Percentiles rank a stretch among this genome's conserved stretches.
phyloP scores from a whole-genome alignment of 495 filamentous ascomycete genomes.

The Tetracladium marchalianum region DNA sequence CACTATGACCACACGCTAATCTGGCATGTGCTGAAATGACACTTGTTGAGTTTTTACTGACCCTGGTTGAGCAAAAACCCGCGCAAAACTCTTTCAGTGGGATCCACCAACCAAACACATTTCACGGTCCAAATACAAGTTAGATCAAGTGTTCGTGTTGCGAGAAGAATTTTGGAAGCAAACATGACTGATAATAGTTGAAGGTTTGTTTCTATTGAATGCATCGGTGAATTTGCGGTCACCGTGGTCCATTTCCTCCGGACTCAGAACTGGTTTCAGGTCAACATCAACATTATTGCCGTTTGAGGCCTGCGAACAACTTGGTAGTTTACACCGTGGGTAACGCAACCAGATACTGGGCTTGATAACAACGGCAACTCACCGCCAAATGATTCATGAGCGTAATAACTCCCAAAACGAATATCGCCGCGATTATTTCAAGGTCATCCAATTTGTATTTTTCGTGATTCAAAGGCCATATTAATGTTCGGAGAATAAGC shows the following conservation, averaged over 20 bases:
- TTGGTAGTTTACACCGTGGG: background rate
- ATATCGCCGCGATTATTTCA: slow-evolving; percentile 2
- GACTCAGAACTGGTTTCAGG: background rate
- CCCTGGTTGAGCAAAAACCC: too few species aligned
- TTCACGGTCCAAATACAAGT: slow-evolving; percentile 13
- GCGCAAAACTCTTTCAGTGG: too few species aligned
- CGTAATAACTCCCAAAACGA: slow-evolving; percentile 3
- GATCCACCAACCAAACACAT: slow-evolving; percentile 8
- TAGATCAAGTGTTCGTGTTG: slow-evolving; percentile 3
- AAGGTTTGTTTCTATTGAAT: background rate
- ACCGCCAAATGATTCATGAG: slow-evolving; percentile 2
- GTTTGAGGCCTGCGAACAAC: slow-evolving; percentile 4
- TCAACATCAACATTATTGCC: slow-evolving; percentile 2
- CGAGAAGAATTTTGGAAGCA: slow-evolving; percentile 1
- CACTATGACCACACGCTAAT: too few species aligned
- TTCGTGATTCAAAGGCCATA: slow-evolving; percentile 10
- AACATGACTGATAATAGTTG: background rate
- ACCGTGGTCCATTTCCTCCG: slow-evolving; percentile 1
- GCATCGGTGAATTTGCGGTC: background rate
- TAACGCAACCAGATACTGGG: background rate
- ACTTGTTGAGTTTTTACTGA: too few species aligned
- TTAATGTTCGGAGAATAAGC: slow-evolving; percentile 5
- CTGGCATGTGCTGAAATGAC: too few species aligned
- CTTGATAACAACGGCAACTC: background rate
- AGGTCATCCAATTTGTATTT: slow-evolving; percentile 8